A percentile compares a stretch with the other conserved stretches of the same genome.
These are phyloP conservation scores for Chytridium lagenaria DNA, from an alignment of 371 early-diverging fungal species.

Conservation along the genomic window DNA sequence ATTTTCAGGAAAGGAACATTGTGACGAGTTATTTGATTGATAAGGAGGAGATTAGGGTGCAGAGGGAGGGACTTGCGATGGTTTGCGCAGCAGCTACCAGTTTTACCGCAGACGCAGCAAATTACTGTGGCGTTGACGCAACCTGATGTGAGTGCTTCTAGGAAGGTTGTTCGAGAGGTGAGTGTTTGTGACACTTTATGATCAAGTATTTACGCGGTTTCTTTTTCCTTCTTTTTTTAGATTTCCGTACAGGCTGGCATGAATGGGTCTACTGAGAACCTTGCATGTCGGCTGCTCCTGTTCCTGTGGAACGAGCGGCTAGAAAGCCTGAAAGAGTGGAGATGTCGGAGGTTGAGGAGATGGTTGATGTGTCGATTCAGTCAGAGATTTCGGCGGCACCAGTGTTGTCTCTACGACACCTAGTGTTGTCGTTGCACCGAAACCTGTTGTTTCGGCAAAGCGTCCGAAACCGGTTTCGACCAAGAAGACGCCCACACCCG, in stretches of 20 bases:
- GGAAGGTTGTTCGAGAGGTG: not conserved
- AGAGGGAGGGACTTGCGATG: not conserved
- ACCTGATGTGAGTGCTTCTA: not conserved
- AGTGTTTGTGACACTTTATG: not conserved
- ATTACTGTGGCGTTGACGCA: not conserved
- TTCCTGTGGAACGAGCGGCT: not conserved
- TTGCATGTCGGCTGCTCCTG: not conserved
- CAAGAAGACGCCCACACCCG: not conserved
- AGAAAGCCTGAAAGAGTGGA: not conserved
- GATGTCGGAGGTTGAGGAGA: too few species aligned
- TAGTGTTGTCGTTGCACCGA: too few species aligned
- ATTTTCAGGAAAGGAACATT: not conserved
- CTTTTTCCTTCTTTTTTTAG: not conserved
- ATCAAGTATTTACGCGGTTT: not conserved
- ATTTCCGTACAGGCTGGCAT: not conserved
- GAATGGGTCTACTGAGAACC: not conserved
- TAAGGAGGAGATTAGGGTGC: not conserved
- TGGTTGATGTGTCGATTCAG: too few species aligned
- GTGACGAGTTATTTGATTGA: not conserved
- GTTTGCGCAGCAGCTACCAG: not conserved
- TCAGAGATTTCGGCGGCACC: too few species aligned
- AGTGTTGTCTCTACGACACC: too few species aligned
- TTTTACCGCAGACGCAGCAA: not conserved
- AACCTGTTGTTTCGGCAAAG: too few species aligned
- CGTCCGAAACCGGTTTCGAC: too few species aligned